Conservation (phyloP, 139 green algal genomes). For the Dunaliella sp. region DNA sequence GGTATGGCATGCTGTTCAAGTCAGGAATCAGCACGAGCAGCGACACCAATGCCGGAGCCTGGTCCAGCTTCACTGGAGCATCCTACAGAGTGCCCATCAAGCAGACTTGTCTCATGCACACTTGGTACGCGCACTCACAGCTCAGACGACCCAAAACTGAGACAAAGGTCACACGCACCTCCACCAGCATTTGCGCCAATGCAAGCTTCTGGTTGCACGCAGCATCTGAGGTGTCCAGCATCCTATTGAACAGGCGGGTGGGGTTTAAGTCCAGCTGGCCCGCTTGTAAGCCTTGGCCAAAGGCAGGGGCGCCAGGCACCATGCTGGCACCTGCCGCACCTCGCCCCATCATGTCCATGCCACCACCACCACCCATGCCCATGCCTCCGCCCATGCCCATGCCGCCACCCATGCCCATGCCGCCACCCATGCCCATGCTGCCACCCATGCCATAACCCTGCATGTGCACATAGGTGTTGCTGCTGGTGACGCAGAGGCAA, state of each 20-base stretch:
- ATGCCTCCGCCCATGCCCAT: conserved; percentile 5
- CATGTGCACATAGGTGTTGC: conserved; percentile 12
- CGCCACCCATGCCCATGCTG: not conserved
- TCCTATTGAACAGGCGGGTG: not conserved
- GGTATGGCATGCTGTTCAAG: too few species aligned
- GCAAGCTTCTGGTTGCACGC: conserved; percentile 47
- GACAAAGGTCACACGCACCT: conserved; percentile 16
- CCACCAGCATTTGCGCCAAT: conserved; percentile 55
- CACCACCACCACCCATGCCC: conserved; percentile 2
- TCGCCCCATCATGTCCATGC: not conserved
- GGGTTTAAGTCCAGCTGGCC: conserved; percentile 54
- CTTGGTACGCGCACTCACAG: too few species aligned
- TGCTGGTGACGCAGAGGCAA: too few species aligned
- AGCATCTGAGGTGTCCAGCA: conserved; percentile 15
- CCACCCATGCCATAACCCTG: not conserved
- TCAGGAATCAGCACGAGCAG: too few species aligned
- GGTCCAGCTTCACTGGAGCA: too few species aligned
- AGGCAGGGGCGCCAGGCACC: not conserved
- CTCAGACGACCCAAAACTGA: not conserved
- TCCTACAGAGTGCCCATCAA: too few species aligned
- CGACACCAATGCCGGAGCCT: too few species aligned
- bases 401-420: not conserved
- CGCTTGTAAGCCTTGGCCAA: not conserved
- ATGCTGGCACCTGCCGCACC: conserved; percentile 9
- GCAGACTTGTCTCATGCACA: too few species aligned